phyloP scores from a whole-genome alignment of 371 early-diverging fungal species.

The Actinomucor elegans region DNA sequence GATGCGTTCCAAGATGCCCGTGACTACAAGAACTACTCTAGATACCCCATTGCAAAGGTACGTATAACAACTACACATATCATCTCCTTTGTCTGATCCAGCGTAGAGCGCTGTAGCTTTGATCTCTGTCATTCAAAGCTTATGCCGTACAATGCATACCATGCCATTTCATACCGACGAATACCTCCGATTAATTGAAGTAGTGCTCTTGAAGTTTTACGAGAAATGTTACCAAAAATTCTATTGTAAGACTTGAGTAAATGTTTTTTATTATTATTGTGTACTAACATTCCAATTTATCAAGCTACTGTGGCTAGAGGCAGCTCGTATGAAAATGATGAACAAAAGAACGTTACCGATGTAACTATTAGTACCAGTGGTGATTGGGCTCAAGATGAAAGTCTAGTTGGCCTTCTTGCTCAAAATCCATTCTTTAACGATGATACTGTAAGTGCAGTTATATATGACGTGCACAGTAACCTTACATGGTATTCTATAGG shows the following conservation, averaged over 20 bases:
- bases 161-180: conserved; percentile 82
- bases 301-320: conserved; percentile 59
- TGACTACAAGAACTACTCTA: conserved; percentile 47
- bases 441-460: conserved; percentile 29
- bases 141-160: conserved; percentile 67
- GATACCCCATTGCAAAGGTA: conserved; percentile 57
- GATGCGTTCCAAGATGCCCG: conserved; percentile 58
- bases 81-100: neutral
- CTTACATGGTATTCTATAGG: conserved; percentile 10
- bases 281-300: neutral
- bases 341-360: conserved; percentile 34
- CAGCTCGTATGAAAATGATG: conserved; percentile 34
- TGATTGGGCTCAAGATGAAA: conserved; percentile 81
- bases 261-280: neutral
- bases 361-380: conserved; percentile 60
- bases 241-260: conserved; percentile 48
- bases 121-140: conserved; percentile 62
- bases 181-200: conserved; percentile 76
- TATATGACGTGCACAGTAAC: neutral
- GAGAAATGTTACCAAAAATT: conserved; percentile 76
- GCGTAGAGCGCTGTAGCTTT: conserved; percentile 64
- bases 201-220: conserved; percentile 70
- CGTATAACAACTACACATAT: neutral
- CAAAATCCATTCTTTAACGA: conserved; percentile 64
- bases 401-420: conserved; percentile 61